Base-by-base conservation (phyloP, 257 asterid species). In the Leonotis leonurus region DNA sequence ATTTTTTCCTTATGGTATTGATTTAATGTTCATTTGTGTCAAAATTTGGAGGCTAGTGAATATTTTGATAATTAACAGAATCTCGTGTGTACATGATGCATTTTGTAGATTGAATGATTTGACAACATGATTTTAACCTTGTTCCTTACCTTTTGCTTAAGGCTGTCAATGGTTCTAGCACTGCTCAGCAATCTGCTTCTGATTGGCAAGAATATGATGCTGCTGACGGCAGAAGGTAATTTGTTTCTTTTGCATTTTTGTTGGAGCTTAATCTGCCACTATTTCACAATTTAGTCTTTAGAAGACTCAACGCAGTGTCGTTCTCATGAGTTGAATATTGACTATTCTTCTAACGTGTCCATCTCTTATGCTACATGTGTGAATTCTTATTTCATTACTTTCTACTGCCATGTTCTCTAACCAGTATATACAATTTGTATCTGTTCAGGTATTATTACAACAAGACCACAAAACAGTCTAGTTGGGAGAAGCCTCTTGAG, bases 401-500 rank as follows among this genome's bases (percentile, higher is more conserved):
- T 61, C 14, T 40, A 53, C 27, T 16, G 8, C 48, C 60, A 64
- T 54, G 18, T 50, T 37, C 39, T 55, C 58, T 35, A 56, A 21
- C 16, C 64, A 54, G 54, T 40, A 30, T 56, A 53, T 46, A 20
- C 30, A 35, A 12, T n/a, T n/a, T n/a, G 33, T 61, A 14, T 67
- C 58, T 62, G 33, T 78, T 21, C 84, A 93, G 99, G 64, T 93
- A 93, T 69, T 93, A 89, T 68, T 85, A 86, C 85, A 93, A 93
- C 84, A 89, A 84, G 82, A 64, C 60, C 45, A 87, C 96, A 20
- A 89, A 89, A 77, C 94, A 83, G 77, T 93, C 99, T 39, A 85
- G 91, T 78, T 93, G 99, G 99, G 99, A 93, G 74, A 93, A 93
- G 85, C 99, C 99, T 74, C 44, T 71, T 45, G 99, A 93, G 74